phyloP scores from a whole-genome alignment of 2,329 filamentous ascomycete genomes.

The Curvularia eragrostidis region DNA sequence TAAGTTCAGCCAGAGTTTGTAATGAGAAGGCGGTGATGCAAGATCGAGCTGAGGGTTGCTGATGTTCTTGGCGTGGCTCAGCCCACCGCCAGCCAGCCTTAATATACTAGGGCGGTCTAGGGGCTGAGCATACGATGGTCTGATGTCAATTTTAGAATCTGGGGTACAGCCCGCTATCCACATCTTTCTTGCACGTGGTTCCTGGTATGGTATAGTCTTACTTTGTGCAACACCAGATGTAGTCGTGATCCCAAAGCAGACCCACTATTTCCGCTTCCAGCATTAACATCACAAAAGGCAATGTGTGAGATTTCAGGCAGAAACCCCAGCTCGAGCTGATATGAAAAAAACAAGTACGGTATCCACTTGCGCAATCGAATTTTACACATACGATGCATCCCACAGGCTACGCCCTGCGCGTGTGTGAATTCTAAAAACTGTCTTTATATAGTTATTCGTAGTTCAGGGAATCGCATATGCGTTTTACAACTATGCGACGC shows the following conservation, averaged over 20 bases:
- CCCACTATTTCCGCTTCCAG: neutral
- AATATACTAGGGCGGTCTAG: neutral
- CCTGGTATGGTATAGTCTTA: neutral
- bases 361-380: neutral
- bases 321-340: neutral
- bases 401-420: neutral
- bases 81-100: conserved; percentile 1
- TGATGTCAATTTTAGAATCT: neutral
- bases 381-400: neutral
- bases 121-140: neutral
- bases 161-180: neutral
- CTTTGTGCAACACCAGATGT: neutral
- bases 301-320: neutral
- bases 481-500: neutral
- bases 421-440: neutral
- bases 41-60: conserved; percentile 4
- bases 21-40: neutral
- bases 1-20: neutral
- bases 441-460: neutral
- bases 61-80: conserved; percentile 2
- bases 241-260: neutral
- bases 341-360: neutral
- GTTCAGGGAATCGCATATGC: neutral
- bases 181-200: neutral
- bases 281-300: neutral